Evolutionary conservation across 805 yeast species (phyloP), one percentile per base, ranked within the genome.

Genomic region (Cyberlindnera mrakii): DNA sequence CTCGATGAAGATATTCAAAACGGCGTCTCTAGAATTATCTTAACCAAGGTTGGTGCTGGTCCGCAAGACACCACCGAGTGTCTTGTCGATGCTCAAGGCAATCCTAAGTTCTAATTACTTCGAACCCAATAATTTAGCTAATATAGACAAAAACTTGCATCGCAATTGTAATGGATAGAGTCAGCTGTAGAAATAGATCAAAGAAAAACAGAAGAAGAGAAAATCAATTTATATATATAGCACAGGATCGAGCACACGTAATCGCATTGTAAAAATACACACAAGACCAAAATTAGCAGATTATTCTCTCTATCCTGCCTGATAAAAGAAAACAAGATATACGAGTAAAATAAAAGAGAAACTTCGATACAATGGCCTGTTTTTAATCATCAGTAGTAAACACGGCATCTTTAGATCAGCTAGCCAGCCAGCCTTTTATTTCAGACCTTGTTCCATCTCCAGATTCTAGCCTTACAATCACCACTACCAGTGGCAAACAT

Each of bases 401-500:
- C 29, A 15, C 17, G 16, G 14, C 33, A 10, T n/a, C 18, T 27
- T 30, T 25, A 17, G 19, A 37, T 32, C 30, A 33, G 30, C 40
- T 23, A 43, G 47, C 50, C 50, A 44, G 51, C 47, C 48, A 46
- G 44, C 39, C 44, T 19, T 32, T 38, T 41, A 18, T 17, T 27
- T 49, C 38, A 55, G 42, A 50, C 55, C 48, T 71, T 74, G 54
- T 78, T 80, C 84, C 88, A 88, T 64, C 84, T 78, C 99, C 99
- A 91, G 59, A 91, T 85, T 66, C 96, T 80, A 33, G 98, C 98
- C 63, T 90, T 86, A 66, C 96, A 91, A 67, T 91, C 98, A 63
- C 98, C 99, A 66, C 88, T 77, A 44, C 98, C 98, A 13, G 98
- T 90, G 43, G 98, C 98, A 71, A 91, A 93, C 55, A 87, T 81